These are phyloP conservation scores for Umbelopsis vinacea DNA, from an alignment of 192 early-diverging fungal genomes.

Conservation along the genomic window DNA sequence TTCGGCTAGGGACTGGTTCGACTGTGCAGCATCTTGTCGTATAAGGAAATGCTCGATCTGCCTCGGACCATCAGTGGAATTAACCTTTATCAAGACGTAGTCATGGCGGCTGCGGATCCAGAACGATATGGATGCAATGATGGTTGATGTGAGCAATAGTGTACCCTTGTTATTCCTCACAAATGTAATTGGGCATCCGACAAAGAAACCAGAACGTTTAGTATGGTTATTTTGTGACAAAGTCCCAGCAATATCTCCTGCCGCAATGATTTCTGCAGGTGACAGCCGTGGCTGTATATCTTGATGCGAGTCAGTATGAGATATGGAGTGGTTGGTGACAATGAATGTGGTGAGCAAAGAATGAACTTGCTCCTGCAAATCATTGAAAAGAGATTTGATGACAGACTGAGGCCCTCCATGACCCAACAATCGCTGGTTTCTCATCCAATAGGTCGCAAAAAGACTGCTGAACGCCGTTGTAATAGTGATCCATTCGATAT, in stretches of 20 bases:
- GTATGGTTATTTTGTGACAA: neutral
- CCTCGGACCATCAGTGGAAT: neutral
- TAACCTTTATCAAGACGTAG: neutral
- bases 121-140: neutral
- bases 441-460: neutral
- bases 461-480: neutral
- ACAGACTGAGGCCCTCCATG: neutral
- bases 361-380: neutral
- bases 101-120: neutral
- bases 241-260: neutral
- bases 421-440: neutral
- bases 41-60: neutral
- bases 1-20: neutral
- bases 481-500: slow-evolving; percentile 5
- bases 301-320: neutral
- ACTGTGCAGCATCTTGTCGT: neutral
- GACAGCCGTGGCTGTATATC: neutral
- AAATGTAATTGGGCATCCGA: neutral
- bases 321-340: neutral
- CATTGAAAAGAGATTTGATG: neutral
- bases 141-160: neutral
- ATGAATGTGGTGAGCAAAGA: neutral
- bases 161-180: neutral
- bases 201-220: neutral
- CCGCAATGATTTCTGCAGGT: neutral